Base-by-base conservation (phyloP, 1,139 yeast genomes). In the Pneumocystis oryctolagi region DNA sequence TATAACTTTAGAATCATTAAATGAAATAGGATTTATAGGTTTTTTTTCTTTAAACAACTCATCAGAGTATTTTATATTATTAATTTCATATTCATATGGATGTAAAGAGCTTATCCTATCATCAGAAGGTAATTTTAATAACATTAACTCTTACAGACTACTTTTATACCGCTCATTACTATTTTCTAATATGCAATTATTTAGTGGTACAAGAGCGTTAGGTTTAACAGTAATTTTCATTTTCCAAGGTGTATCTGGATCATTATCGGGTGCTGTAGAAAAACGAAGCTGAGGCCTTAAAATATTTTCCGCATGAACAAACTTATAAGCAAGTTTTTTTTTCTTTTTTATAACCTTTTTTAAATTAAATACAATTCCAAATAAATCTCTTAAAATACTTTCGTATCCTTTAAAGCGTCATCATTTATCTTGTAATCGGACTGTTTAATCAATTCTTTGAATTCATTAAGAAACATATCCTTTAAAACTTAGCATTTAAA, bases 51-150 rank as follows among this genome's bases (percentile, higher is more conserved):
- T 68, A 60, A 84, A 74, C 1, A 87, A 78, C 60, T 78, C 69
- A 1, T 78, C 80, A 1, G 95, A 95, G 71, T 88, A 90, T 60
- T 83, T 82, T 65, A 83, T 87, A 53, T 78, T 74, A 69, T 79
- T 79, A 57, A 94, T 92, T 73, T 94, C 98, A 60, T 76, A 73
- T 64, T 78, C 82, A 70, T 94, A 94, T 0, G 99, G 99, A 63
- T 94, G 95, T 9, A 79, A 79, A 71, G 83, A 70, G 28, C 55
- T 47, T 47, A 2, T 20, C 25, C 25, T 8, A 47, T 25, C 20
- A 63, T 60, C n/a, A 42, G 16, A 28, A 40, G 5, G 31, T 34
- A 42, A 32, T 39, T 31, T 47, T 20, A 47, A 47, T 25, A 16
- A 18, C 20, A 59, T 31, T 28, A 34, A 16, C 39, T 31, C 60